Evolutionary conservation across 2,329 filamentous ascomycete species (phyloP), one percentile per base, ranked within the genome.

Genomic region (Aureobasidium musti): DNA sequence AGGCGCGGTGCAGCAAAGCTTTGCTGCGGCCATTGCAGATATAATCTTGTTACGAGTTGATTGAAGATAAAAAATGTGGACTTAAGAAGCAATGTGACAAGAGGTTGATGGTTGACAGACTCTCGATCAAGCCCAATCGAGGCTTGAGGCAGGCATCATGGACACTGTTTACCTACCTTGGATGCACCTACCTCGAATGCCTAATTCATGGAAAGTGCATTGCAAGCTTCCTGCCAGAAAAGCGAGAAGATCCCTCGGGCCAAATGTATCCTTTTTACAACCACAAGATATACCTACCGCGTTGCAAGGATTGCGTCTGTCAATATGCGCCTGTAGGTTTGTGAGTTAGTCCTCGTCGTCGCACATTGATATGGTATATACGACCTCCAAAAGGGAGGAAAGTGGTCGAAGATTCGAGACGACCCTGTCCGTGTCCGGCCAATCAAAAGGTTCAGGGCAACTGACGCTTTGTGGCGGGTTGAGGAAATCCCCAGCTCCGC

Each of bases 1-100:
- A 52, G 49, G 64, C 11, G 35, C 49, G 14, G 57, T 63, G 47
- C 67, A 68, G 45, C 67, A 68, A 37, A 67, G 53, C 49, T 67
- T 64, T 30, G 65, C 57, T 30, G 67, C 60, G 35, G 65, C 63
- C 50, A 60, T 65, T 37, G 30, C 41, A 33, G 11, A 45, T 52
- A 33, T n/a, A 14, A 30, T 10, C 33, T 52, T 43, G 52, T 21
- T 33, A 35, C 45, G 45, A 41, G 30, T 17, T 19, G 14, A 63
- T 6, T 30, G 33, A 13, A 39, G 11, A 21, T 45, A 21, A 56
- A 39, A 41, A 61, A 56, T 59, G 54, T 33, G 43, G 56, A 41
- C 8, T 37, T 57, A 2, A 43, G 30, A 30, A 59, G 39, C 53
- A 60, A 54, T 64, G 30, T n/a, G 45, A 65, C 35, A 41, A 39